These are phyloP conservation scores for Candida krabiensis DNA, from an alignment of 805 yeast genomes.

Conservation along the genomic window DNA sequence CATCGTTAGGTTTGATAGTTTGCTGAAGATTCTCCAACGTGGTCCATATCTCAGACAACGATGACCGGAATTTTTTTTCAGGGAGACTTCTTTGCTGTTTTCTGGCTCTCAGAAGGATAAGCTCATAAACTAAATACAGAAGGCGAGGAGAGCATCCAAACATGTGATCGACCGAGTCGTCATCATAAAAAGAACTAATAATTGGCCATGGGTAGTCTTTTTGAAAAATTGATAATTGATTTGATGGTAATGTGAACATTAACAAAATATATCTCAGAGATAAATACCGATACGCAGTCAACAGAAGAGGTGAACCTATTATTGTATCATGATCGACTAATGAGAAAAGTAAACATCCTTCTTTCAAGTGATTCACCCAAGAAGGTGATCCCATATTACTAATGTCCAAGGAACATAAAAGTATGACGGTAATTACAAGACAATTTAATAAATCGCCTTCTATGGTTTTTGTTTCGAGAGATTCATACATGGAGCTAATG, in stretches of 20 bases:
- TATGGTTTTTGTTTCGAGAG: conserved; percentile 23
- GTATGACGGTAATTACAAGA: conserved; percentile 24
- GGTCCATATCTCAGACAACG: conserved; percentile 8
- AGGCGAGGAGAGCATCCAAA: conserved; percentile 32
- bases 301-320: conserved; percentile 18
- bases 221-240: conserved; percentile 12
- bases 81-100: conserved; percentile 2
- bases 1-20: neutral
- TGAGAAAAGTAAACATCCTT: conserved; percentile 27
- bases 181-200: conserved; percentile 21
- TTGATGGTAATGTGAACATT: conserved; percentile 22
- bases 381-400: conserved; percentile 24
- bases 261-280: conserved; percentile 26
- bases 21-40: conserved; percentile 8
- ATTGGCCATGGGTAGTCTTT: conserved; percentile 22
- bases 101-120: conserved; percentile 14
- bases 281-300: conserved; percentile 30
- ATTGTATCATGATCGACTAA: conserved; percentile 14
- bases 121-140: conserved; percentile 18
- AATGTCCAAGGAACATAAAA: conserved; percentile 30
- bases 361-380: conserved; percentile 30
- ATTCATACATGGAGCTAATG: conserved; percentile 25
- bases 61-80: conserved; percentile 1
- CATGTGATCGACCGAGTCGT: conserved; percentile 26
- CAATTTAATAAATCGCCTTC: conserved; percentile 24